Evolutionary conservation across 1,139 yeast species (phyloP).

Genomic region (Geotrichum phurueaensis): DNA sequence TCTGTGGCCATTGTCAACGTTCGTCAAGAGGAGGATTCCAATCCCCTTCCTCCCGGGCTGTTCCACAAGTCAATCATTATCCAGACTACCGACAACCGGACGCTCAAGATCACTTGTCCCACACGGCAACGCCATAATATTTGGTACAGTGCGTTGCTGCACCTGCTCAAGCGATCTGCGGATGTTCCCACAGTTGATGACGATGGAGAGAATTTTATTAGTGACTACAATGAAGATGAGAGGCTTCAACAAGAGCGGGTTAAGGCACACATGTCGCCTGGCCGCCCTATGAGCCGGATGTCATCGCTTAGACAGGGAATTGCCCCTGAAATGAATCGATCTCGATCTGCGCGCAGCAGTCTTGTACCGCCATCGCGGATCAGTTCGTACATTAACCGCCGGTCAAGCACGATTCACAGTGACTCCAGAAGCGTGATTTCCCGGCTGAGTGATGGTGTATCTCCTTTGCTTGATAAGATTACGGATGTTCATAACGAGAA

Average conservation of each 20-base stretch:
- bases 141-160: conserved; percentile 83
- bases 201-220: conserved; percentile 15
- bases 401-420: conserved; percentile 1
- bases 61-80: conserved; percentile 80
- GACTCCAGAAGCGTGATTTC: conserved; percentile 9
- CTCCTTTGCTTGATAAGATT: conserved; percentile 6
- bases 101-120: conserved; percentile 78
- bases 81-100: conserved; percentile 58
- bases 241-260: conserved; percentile 24
- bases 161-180: conserved; percentile 62
- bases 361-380: conserved; percentile 2
- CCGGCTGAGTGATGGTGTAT: conserved; percentile 4
- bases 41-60: conserved; percentile 85
- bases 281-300: conserved; percentile 22
- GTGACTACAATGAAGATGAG: conserved; percentile 23
- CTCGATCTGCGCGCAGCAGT: conserved; percentile 11
- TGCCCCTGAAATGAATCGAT: conserved; percentile 31
- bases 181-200: conserved; percentile 47
- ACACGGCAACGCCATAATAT: conserved; percentile 83
- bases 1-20: conserved; percentile 80
- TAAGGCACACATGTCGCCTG: conserved; percentile 19
- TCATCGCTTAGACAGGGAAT: conserved; percentile 28
- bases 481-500: background rate
- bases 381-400: background rate
- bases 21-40: conserved; percentile 74